These are phyloP conservation scores for Chenopodium quinoa DNA, from an alignment of 148 eudicot species.

Conservation along the genomic window DNA sequence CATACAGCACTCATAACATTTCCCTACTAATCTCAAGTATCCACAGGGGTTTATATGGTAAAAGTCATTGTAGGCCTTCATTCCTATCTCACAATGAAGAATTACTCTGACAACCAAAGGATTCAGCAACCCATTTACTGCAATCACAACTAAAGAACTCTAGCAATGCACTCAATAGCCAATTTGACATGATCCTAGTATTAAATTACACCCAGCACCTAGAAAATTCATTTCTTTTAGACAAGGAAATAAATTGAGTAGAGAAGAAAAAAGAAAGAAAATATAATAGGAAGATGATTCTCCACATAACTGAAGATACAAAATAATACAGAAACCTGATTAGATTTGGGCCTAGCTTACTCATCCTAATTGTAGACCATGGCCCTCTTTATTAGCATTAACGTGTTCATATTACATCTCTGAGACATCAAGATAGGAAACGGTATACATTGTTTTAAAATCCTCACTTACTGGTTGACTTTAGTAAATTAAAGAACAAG, in stretches of 20 bases:
- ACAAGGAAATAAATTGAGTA: background rate
- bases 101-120: background rate
- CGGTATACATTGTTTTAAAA: background rate
- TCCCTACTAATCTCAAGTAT: background rate
- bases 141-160: no score
- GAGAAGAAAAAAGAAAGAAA: background rate
- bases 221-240: background rate
- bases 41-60: background rate
- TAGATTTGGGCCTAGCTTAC: background rate
- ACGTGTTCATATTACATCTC: no score
- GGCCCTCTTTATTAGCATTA: no score
- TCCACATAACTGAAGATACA: background rate
- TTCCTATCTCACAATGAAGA: background rate
- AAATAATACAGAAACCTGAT: background rate
- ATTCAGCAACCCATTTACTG: background rate
- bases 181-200: background rate
- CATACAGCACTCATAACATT: background rate
- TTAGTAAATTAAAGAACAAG: background rate
- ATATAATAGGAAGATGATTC: background rate
- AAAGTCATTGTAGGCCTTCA: background rate
- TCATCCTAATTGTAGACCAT: no score
- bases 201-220: background rate
- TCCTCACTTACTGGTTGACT: background rate
- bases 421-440: background rate
- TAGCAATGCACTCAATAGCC: conserved; percentile 2